These are phyloP conservation scores for Citrus glauca DNA, from an alignment of 345 rosid genomes.

Conservation along the genomic window DNA sequence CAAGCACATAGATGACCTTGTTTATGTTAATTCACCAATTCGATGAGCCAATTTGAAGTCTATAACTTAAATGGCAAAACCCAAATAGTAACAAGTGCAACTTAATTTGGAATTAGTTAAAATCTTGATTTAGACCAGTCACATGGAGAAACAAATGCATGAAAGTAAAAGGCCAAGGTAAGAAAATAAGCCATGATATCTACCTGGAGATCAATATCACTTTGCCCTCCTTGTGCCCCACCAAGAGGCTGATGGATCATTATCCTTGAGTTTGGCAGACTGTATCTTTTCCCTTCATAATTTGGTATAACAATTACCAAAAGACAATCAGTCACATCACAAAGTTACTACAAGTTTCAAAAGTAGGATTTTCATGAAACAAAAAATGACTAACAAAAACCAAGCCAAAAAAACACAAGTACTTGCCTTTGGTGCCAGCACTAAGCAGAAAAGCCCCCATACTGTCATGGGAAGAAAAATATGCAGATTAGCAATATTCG, in stretches of 20 bases:
- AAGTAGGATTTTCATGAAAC: not conserved
- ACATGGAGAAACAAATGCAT: not conserved
- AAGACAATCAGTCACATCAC: not conserved
- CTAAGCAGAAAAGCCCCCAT: constrained; percentile 61
- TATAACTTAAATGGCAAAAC: not conserved
- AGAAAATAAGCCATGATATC: not conserved
- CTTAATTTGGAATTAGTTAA: not conserved
- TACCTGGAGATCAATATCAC: constrained; percentile 58
- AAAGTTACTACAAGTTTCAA: not conserved
- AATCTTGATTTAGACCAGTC: not conserved
- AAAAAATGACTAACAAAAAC: not conserved
- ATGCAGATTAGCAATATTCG: not conserved
- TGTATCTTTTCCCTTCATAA: constrained; percentile 47
- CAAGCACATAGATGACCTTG: not conserved
- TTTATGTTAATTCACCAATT: not conserved
- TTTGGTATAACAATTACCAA: not conserved
- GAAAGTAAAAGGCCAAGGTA: not conserved
- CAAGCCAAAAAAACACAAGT: not conserved
- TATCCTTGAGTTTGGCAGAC: constrained; percentile 57
- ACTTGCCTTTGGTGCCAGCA: constrained; percentile 54
- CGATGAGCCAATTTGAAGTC: not conserved
- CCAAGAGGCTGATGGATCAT: constrained; percentile 71
- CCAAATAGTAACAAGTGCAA: not conserved
- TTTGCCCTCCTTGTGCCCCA: constrained; percentile 57
- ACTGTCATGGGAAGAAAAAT: constrained; percentile 23